Evolutionary conservation across 164 flowering plant genomes (phyloP), one percentile per base, ranked within the genome.

Genomic region (Vitis labrusca): DNA sequence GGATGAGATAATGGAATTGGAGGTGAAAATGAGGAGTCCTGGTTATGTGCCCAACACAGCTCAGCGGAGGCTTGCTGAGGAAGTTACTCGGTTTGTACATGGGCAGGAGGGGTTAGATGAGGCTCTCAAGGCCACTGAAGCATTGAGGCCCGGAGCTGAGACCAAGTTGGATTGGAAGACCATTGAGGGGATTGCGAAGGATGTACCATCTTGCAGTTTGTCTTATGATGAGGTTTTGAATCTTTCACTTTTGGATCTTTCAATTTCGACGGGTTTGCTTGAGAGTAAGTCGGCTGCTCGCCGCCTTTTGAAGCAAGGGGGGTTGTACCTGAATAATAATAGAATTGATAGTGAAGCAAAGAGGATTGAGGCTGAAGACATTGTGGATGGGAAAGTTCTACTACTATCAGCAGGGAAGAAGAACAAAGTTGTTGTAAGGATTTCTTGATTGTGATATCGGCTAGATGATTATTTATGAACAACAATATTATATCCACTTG

Each of bases 351-450:
- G 78, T 74, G 97, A 92, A 64, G 83, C 71, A 5, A 89, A 88
- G 80, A 80, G 59, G 73, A 79, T 92, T 65, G 91, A 86, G 59
- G 82, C 75, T 48, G 81, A 73, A 10, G 97, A 92, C 74, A 86
- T 89, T 69, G 82, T 90, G 56, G 94, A 92, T 73, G 92, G 89
- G 12, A 92, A 88, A 68, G 81, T 88, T 52, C 82, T 92, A 27
- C 79, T 92, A 60, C 70, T 92, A 67, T 90, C 97, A 7, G 90
- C 97, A 2, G 94, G 97, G 60, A 92, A 89, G 80, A 92, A 92
- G 82, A 92, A 92, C 76, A 92, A 90, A 74, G 83, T 92, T 74
- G 80, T 91, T 74, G 92, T 91, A 52, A 76, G 88, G 61, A 80
- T 91, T 57, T 80, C 88, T 65, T 82, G 67, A 79, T 65, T 68